Base-by-base conservation (phyloP, 2,329 filamentous ascomycete species). In the Fusarium mangiferae region DNA sequence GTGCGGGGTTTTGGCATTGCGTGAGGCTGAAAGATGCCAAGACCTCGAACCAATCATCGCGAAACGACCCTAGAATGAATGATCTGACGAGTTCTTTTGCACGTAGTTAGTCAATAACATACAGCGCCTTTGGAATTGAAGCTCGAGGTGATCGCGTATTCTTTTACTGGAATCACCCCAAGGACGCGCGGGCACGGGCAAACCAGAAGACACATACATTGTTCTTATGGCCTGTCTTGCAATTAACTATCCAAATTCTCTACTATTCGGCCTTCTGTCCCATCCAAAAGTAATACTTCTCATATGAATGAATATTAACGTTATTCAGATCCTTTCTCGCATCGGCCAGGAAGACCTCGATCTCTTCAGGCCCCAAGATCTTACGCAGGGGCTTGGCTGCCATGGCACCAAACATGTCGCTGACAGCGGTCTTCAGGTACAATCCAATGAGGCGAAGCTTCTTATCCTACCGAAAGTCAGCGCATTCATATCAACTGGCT, bases 281-380 rank as follows among this genome's bases (percentile, higher is more conserved):
- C 69, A 72, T 77, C 75, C 75, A 77, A 7, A 77, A 77, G n/a
- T 76, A 76, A 13, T 77, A 77, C 26, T 76, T 77, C 18, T 77
- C 70, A n/a, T 76, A 77, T 0, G 75, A 45, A 59, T 77, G 75
- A 18, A 73, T 69, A 4, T 59, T 59, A 0, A 58, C 22, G 20
- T 76, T 48, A 2, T 68, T 36, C 6, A 77, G 14, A 61, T 77
- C 74, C 20, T 74, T 76, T 5, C 62, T 55, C 1, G 75, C 75
- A 17, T 48, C 42, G 8, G 65, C 55, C 15, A 77, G 18, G n/a
- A 77, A 75, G 2, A 66, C 22, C 12, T 75, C 67, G 9, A 78
- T 78, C 36, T 77, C 75, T 0, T 45, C 59, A 2, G 65, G 72
- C 4, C 30, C 62, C 65, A 77, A 38, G 9, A 77, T 35, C 44